These are phyloP conservation scores for Pseudogymnoascus sp. DNA, from an alignment of 2,329 filamentous ascomycete species.

Conservation along the genomic window DNA sequence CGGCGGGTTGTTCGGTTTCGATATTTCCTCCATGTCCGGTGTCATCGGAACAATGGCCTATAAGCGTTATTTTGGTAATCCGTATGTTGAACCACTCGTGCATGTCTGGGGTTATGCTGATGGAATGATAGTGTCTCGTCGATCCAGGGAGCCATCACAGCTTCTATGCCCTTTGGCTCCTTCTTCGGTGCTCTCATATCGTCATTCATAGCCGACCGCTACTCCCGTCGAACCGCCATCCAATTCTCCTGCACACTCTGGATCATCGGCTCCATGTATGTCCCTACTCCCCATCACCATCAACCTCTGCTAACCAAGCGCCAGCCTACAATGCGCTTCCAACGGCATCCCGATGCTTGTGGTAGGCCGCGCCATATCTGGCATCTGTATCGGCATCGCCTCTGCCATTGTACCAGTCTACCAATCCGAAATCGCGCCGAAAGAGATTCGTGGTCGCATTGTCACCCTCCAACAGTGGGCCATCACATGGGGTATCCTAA, in stretches of 20 bases:
- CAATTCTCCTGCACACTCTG: slow-evolving; percentile 42
- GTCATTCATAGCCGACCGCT: slow-evolving; percentile 46
- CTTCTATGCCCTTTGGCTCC: slow-evolving; percentile 66
- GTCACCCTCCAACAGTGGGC: slow-evolving; percentile 63
- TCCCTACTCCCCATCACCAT: not conserved
- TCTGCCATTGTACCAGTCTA: slow-evolving; percentile 62
- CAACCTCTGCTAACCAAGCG: not conserved
- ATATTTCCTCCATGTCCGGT: slow-evolving; percentile 67
- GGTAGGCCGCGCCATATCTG: slow-evolving; percentile 62
- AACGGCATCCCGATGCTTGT: slow-evolving; percentile 64
- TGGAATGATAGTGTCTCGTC: slow-evolving; percentile 31
- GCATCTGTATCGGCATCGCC: slow-evolving; percentile 65
- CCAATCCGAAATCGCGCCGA: slow-evolving; percentile 56
- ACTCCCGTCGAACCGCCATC: slow-evolving; percentile 40
- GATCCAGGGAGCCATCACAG: slow-evolving; percentile 63
- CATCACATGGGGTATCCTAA: slow-evolving; percentile 62
- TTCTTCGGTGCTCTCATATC: slow-evolving; percentile 53
- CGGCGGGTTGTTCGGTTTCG: slow-evolving; percentile 69
- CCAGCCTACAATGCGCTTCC: slow-evolving; percentile 49
- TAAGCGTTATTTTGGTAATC: slow-evolving; percentile 63
- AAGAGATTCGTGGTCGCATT: slow-evolving; percentile 49
- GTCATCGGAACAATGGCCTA: slow-evolving; percentile 61
- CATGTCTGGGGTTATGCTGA: not conserved
- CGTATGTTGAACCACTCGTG: slow-evolving; percentile 19
- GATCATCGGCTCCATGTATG: slow-evolving; percentile 36